Conservation (phyloP, 495 filamentous ascomycete genomes). For the Neurospora sp. region DNA sequence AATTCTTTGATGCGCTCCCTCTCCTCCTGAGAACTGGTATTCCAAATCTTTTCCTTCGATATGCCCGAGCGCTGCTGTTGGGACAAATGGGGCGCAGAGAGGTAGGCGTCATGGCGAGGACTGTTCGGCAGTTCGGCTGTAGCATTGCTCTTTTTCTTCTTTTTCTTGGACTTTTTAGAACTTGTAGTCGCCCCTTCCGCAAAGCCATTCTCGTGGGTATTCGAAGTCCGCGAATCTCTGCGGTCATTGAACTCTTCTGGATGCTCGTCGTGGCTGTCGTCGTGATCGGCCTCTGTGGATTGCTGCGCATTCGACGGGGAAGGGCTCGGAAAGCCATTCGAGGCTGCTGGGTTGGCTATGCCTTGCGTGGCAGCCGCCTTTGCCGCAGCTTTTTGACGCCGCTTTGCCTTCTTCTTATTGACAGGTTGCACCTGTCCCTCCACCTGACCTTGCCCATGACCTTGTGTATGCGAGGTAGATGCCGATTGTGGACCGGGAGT, state of each 20-base stretch:
- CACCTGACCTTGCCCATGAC: neutral
- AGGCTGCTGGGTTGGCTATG: conserved; percentile 14
- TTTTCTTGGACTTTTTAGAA: conserved; percentile 55
- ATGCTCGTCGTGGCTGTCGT: conserved; percentile 19
- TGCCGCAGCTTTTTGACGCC: conserved; percentile 67
- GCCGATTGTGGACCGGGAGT: conserved; percentile 14
- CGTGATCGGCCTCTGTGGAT: conserved; percentile 17
- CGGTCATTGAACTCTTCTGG: conserved; percentile 4
- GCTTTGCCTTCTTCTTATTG: conserved; percentile 90
- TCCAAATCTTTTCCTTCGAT: conserved; percentile 87
- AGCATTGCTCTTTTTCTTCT: conserved; percentile 38
- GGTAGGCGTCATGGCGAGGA: conserved; percentile 10
- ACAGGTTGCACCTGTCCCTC: conserved; percentile 39
- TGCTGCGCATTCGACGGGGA: conserved; percentile 22
- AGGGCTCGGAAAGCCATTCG: conserved; percentile 34
- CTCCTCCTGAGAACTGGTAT: conserved; percentile 86
- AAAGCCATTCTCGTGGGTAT: conserved; percentile 8
- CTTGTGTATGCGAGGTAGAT: conserved; percentile 2
- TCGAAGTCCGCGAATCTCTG: neutral
- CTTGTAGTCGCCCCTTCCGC: conserved; percentile 13
- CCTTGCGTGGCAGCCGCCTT: conserved; percentile 48
- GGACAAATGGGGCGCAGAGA: conserved; percentile 13
- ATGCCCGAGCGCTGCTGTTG: conserved; percentile 35
- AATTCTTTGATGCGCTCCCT: conserved; percentile 96
- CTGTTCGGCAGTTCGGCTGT: conserved; percentile 5